Percentiles rank a stretch among this genome's conserved stretches.
phyloP scores from a whole-genome alignment of 257 asterid species.

The Henckelia pumila region DNA sequence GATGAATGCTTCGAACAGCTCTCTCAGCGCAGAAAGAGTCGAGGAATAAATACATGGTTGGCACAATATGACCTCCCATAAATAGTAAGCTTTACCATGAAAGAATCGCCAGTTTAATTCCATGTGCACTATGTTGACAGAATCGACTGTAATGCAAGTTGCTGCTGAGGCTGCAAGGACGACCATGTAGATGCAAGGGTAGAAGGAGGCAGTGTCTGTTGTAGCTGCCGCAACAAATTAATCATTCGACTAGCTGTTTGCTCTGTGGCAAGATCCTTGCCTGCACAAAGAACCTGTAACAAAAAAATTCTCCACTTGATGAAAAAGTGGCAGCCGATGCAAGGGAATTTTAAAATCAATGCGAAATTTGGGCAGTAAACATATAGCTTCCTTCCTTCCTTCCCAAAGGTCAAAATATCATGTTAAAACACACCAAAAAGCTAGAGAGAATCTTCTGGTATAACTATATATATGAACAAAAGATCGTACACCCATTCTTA shows the following conservation, averaged over 20 bases:
- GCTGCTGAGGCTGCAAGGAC: conserved; percentile 63
- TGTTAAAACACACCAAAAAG: not conserved
- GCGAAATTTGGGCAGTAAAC: not conserved
- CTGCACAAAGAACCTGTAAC: conserved; percentile 69
- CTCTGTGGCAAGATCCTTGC: conserved; percentile 84
- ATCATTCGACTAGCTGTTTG: conserved; percentile 80
- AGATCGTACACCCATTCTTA: not conserved
- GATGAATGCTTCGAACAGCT: conserved; percentile 32
- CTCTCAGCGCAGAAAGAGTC: conserved; percentile 28
- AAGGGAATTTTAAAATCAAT: not conserved
- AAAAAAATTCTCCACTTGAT: not conserved
- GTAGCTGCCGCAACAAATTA: conserved; percentile 76
- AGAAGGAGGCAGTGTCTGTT: conserved; percentile 54
- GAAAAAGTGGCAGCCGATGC: not conserved
- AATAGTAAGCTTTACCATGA: conserved; percentile 13
- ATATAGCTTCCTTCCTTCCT: not conserved
- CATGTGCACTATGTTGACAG: conserved; percentile 34
- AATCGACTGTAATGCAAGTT: conserved; percentile 53
- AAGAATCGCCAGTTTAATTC: not conserved
- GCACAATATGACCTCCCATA: conserved; percentile 27
- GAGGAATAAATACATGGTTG: conserved; percentile 28
- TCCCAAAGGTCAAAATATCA: not conserved
- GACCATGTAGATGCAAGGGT: conserved; percentile 61
- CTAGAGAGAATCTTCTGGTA: too few species aligned
- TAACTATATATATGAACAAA: not conserved